Percentiles rank a stretch among this genome's conserved stretches.
Evolutionary conservation across 1,284 basidiomycete genomes (phyloP).

Genomic region (Pascua sp.): DNA sequence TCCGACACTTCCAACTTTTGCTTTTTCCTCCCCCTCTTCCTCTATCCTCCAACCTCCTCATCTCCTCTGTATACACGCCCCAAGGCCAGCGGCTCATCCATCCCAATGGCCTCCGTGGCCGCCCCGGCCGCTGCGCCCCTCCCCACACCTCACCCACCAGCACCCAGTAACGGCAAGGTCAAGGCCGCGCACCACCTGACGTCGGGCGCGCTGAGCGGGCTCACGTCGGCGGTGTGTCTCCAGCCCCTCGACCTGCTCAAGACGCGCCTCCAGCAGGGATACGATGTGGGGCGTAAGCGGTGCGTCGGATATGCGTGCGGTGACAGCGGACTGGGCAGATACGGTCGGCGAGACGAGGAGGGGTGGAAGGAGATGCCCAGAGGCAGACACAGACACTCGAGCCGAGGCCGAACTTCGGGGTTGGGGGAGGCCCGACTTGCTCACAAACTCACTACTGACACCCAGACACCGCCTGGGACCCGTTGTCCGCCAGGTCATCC

Average conservation of each 20-base stretch:
- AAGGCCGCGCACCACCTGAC: constrained; percentile 47
- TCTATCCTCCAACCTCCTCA: not conserved
- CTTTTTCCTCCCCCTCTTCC: not conserved
- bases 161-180: constrained; percentile 2
- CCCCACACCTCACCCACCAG: not conserved
- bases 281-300: constrained; percentile 29
- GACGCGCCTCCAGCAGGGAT: constrained; percentile 73
- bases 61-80: not conserved
- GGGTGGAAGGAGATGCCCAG: no score
- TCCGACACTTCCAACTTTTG: no score
- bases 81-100: no score
- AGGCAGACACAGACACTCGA: no score
- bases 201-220: constrained; percentile 46
- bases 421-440: no score
- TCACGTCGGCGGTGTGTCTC: constrained; percentile 45
- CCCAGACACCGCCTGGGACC: constrained; percentile 27
- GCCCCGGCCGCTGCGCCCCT: not conserved
- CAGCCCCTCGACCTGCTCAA: constrained; percentile 72
- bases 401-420: no score
- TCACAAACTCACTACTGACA: constrained; percentile 2
- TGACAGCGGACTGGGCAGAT: no score
- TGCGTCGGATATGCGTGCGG: constrained; percentile 3
- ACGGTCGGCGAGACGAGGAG: no score
- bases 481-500: constrained; percentile 42
- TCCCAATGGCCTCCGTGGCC: not conserved